Evolutionary conservation across 108 stramenopile genomes (phyloP), one percentile per base, ranked within the genome.

Genomic region (Chaetoceros tenuissimus): DNA sequence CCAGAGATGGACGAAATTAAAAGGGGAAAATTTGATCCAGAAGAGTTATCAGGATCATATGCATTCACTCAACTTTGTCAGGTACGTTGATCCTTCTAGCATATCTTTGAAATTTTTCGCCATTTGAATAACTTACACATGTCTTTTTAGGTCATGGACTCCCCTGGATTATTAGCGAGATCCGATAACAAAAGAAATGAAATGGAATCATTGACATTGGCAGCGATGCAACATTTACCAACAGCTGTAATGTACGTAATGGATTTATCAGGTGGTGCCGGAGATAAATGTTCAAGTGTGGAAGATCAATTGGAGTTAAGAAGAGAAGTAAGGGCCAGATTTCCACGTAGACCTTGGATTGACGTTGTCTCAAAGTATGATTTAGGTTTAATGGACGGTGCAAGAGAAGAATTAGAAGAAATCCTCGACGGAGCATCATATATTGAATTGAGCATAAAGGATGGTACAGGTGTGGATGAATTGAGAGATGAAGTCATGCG

Each of bases 61-160:
- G 74, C 79, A 28, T 80, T 67, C 51, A 77, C 80, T 1, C 72
- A 85, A 57, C 45, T 74, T 10, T 72, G 78, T 67, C 75, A 79
- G 71, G 67, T n/a, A n/a, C n/a, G n/a, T n/a, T n/a, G n/a, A n/a
- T n/a, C n/a, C n/a, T n/a, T n/a, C n/a, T 28, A 53, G 21, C 19
- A 53, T 53, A 45, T 40, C 44, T 40, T 54, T 47, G 27, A 30
- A 31, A 21, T 48, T 51, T 1, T 74, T 74, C 64, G 69, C 79
- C n/a, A 62, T 68, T 24, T 72, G 73, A 3, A 71, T 75, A 48
- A 60, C 66, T 7, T 75, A 62, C 29, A 74, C 86, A 76, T n/a
- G n/a, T n/a, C 75, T n/a, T n/a, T n/a, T n/a, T n/a, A n/a, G n/a
- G n/a, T 98, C 40, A 96, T 98, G 94, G 97, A 98, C 69, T 80